Base-by-base conservation (phyloP, 1,139 yeast genomes). In the Geotrichum carabidarum region DNA sequence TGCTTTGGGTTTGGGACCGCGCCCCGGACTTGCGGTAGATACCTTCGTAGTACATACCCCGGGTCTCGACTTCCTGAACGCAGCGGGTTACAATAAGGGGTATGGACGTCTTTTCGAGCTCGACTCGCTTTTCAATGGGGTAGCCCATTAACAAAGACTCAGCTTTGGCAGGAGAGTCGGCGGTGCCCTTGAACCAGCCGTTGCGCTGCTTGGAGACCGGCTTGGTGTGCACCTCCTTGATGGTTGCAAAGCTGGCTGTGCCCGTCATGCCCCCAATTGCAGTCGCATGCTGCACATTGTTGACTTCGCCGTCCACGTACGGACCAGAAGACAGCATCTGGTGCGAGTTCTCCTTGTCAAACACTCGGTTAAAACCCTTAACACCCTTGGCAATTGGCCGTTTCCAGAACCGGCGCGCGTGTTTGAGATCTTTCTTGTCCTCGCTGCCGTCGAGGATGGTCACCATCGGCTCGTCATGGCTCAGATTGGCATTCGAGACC, bases 1-100 rank as follows among this genome's bases (percentile, higher is more conserved):
- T 66, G 65, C 77, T 63, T 55, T 79, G 83, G 60, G 88, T 81
- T 53, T 89, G 88, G 12, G 93, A 81, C 57, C 86, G 81, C 6
- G 93, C 90, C 1, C 98, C 99, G 22, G 95, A 86, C 60, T 91
- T 86, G 63, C 99, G 78, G 72, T 93, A 93, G 42, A 93, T 79
- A 5, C 99, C 99, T 70, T 91, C 98, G 43, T 77, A 73, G 48
- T 77, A 82, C 62, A 87, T 67, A 8, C 95, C 91, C 59, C 90
- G 74, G 44, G 68, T 67, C 70, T 91, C 96, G 50, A 93, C 89
- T 64, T 86, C 95, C 40, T 75, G 73, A n/a, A 90, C 71, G 71
- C 97, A 89, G 56, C 82, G 76, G 11, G 84, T 74, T 11, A 93
- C 78, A 44, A 93, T 80, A 58, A 81, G 70, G 6, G 99, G 99